Base-by-base conservation (phyloP, 2,329 filamentous ascomycete species). In the Nothophaeocryptopus gaeumannii region DNA sequence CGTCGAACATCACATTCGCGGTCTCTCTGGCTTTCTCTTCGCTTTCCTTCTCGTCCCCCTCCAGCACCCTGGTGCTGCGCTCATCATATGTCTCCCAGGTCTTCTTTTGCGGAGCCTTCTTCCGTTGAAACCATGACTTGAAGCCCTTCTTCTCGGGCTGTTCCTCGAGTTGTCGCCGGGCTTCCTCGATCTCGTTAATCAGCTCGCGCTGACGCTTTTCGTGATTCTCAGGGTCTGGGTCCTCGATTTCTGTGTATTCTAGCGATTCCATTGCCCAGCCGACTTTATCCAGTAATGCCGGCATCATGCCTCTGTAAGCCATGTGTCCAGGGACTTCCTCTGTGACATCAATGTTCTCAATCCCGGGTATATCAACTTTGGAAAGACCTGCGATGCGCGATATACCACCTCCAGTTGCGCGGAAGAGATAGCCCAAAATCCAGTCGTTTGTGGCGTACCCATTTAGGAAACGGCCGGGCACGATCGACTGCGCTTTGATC, bases 31-130 rank as follows among this genome's bases (percentile, higher is more conserved):
- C 41, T 29, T 51, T 37, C 38, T 48, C 51, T 53, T 74, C 75
- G 12, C 76, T 58, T 35, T 61, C 76, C 47, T 79, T 76, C 8
- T 72, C 73, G 35, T 68, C 67, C 16, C 64, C 65, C 20, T 67
- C 53, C 15, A 66, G 63, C 5, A 61, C 63, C 37, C 59, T 58
- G 33, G 80, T 81, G 38, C 67, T 69, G 13, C 72, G 74, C 54
- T 95, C 88, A 65, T 96, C 86, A 67, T 96, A 96, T 8, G 89
- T 89, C 69, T 97, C 92, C 92, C 92, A 96, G 47, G 88, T 87
- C 64, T 90, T 89, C 71, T 89, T 91, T 65, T 90, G 80, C 0
- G 78, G 77, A 36, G 79, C 74, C 70, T 86, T 86, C 72, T 89
- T 96, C 63, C 88, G 90, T 36, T 85, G 85, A 71, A 96, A 96